Evolutionary conservation across 2,329 filamentous ascomycete species (phyloP).

Genomic region (Fusarium floridanum): DNA sequence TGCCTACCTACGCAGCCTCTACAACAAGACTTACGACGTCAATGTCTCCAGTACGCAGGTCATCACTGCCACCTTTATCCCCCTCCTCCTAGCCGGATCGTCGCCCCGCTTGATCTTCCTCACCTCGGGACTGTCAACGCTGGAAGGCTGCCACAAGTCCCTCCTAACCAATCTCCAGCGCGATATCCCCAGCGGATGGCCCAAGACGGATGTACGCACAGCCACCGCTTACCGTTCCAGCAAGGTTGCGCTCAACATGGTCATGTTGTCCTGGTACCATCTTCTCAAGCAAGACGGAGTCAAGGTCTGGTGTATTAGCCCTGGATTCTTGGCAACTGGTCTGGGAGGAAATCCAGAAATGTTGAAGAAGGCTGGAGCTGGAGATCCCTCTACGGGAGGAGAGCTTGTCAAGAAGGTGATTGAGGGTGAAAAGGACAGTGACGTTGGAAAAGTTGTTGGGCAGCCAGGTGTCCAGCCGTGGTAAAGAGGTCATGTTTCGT

Average conservation of each 20-base stretch:
- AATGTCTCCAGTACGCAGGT: slow-evolving; percentile 63
- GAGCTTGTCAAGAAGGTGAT: slow-evolving; percentile 55
- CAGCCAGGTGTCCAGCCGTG: slow-evolving; percentile 49
- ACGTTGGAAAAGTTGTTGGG: slow-evolving; percentile 55
- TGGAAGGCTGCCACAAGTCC: slow-evolving; percentile 49
- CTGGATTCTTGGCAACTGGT: slow-evolving; percentile 62
- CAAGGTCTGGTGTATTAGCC: slow-evolving; percentile 62
- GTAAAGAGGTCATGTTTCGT: slow-evolving; percentile 33
- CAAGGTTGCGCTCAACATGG: slow-evolving; percentile 49
- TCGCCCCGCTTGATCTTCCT: slow-evolving; percentile 64
- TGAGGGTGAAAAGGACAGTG: slow-evolving; percentile 57
- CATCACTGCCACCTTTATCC: slow-evolving; percentile 55
- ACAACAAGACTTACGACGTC: slow-evolving; percentile 62
- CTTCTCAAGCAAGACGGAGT: slow-evolving; percentile 62
- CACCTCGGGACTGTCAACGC: slow-evolving; percentile 57
- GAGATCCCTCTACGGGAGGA: slow-evolving; percentile 53
- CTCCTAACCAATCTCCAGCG: slow-evolving; percentile 43
- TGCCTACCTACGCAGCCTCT: slow-evolving; percentile 53
- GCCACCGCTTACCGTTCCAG: slow-evolving; percentile 40
- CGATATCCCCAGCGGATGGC: slow-evolving; percentile 58
- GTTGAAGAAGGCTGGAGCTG: slow-evolving; percentile 51
- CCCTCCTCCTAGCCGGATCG: slow-evolving; percentile 57
- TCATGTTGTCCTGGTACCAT: slow-evolving; percentile 58
- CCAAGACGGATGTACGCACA: slow-evolving; percentile 62
- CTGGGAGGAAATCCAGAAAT: slow-evolving; percentile 52